A percentile compares a stretch with the other conserved stretches of the same genome.
Evolutionary conservation across 306 rosid genomes (phyloP).

Genomic region (Delonix regia): DNA sequence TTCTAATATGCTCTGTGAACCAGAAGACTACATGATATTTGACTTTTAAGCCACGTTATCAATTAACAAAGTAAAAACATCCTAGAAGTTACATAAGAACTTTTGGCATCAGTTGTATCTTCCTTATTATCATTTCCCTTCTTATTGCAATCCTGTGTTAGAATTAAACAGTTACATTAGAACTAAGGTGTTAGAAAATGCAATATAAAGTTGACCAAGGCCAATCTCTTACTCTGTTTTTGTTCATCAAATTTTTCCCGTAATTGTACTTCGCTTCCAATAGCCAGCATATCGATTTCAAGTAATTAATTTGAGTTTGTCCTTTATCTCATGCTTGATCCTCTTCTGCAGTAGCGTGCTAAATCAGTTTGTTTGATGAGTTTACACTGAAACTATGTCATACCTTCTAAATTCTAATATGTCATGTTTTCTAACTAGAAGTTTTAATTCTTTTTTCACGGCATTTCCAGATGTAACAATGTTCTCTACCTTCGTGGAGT

Average conservation of each 20-base stretch:
- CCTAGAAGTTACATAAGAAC: no score
- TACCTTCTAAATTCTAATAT: no score
- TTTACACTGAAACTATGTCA: no score
- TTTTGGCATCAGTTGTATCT: no score
- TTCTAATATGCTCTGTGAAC: background rate
- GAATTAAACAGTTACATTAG: no score
- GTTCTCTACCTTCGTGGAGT: constrained; percentile 97
- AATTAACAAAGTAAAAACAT: background rate
- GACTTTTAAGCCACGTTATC: constrained; percentile 2
- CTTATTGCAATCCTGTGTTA: no score
- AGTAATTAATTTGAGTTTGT: background rate
- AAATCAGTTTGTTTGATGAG: background rate
- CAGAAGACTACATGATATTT: background rate
- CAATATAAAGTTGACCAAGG: background rate
- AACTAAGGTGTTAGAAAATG: background rate
- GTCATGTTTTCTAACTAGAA: background rate
- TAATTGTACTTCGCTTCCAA: background rate
- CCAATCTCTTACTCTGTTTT: background rate
- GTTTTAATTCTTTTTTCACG: background rate
- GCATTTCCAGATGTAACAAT: constrained; percentile 77
- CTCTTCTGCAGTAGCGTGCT: background rate
- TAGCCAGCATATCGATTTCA: background rate
- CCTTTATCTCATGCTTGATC: background rate
- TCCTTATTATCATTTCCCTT: no score
- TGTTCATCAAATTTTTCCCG: background rate